These are phyloP conservation scores for Selenicereus undatus DNA, from an alignment of 148 eudicot genomes.

Conservation along the genomic window DNA sequence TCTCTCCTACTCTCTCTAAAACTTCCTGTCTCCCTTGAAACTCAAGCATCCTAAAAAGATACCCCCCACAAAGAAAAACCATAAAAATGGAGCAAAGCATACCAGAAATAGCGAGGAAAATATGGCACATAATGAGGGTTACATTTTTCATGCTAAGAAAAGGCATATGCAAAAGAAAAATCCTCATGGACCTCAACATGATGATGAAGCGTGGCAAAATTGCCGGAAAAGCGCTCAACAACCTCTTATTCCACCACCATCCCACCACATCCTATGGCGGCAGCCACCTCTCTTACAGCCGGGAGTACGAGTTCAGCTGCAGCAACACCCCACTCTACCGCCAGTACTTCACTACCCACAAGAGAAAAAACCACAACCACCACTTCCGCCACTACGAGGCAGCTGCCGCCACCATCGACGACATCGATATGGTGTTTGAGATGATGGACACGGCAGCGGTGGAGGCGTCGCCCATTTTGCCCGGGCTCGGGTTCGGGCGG, in stretches of 20 bases:
- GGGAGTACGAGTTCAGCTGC: constrained; percentile 83
- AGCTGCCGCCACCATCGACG: constrained; percentile 11
- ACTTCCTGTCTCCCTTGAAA: not conserved
- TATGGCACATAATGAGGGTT: constrained; percentile 39
- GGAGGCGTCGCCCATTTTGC: constrained; percentile 36
- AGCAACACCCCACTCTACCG: constrained; percentile 48
- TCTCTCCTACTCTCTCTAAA: not conserved
- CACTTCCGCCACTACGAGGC: not conserved
- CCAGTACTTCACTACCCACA: constrained; percentile 19
- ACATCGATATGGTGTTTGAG: constrained; percentile 31
- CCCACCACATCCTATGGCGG: not conserved
- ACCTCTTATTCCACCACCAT: constrained; percentile 21
- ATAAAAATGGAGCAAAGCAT: constrained; percentile 48
- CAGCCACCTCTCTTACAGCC: not conserved
- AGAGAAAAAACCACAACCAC: not conserved
- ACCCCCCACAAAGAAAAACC: not conserved
- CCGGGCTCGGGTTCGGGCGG: constrained; percentile 43
- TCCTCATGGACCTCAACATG: constrained; percentile 41
- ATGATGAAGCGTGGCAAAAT: constrained; percentile 26
- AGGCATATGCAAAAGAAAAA: constrained; percentile 49
- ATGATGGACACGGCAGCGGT: constrained; percentile 23
- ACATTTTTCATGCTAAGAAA: constrained; percentile 50
- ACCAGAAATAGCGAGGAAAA: constrained; percentile 39
- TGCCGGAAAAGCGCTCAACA: constrained; percentile 23
- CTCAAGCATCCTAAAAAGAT: too few species aligned